phyloP scores from a whole-genome alignment of 768 basidiomycete genomes.

The Leucosporidium yakuticum region DNA sequence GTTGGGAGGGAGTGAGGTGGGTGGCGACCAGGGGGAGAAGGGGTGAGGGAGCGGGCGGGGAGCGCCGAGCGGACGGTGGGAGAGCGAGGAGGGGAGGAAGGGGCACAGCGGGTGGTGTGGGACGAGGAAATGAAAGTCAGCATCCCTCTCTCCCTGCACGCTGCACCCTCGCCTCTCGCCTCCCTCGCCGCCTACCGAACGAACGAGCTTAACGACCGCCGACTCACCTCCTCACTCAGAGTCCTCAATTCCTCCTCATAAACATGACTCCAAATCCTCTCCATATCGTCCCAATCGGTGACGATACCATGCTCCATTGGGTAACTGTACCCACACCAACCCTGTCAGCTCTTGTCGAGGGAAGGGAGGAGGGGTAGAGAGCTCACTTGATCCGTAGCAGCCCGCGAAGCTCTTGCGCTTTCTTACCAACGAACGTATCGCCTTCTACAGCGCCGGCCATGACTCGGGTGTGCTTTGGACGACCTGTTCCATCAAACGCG shows the following conservation, averaged over 20 bases:
- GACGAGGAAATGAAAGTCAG: no score
- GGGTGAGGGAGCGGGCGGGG: no score
- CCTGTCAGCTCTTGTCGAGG: neutral
- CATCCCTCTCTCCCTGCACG: no score
- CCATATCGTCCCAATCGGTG: slow-evolving; percentile 99
- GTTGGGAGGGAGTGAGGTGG: neutral
- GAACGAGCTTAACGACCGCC: no score
- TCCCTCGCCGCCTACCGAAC: no score
- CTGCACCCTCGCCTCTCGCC: no score
- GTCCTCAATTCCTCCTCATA: slow-evolving; percentile 94
- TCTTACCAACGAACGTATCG: slow-evolving; percentile 89
- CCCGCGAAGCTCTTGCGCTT: slow-evolving; percentile 92
- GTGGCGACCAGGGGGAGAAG: no score
- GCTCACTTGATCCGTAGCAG: slow-evolving; percentile 68
- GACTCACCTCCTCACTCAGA: slow-evolving; percentile 84
- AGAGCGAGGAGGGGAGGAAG: no score
- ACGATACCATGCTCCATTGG: slow-evolving; percentile 91
- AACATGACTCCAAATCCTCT: slow-evolving; percentile 97
- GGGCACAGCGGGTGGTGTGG: no score
- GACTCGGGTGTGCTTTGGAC: slow-evolving; percentile 94
- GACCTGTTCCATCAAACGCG: slow-evolving; percentile 59
- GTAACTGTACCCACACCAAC: slow-evolving; percentile 41
- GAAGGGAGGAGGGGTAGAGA: neutral
- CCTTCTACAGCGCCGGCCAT: slow-evolving; percentile 97
- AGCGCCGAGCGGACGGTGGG: no score